phyloP scores from a whole-genome alignment of 2,329 filamentous ascomycete genomes.

The Arthrobotrys entomopaga region DNA sequence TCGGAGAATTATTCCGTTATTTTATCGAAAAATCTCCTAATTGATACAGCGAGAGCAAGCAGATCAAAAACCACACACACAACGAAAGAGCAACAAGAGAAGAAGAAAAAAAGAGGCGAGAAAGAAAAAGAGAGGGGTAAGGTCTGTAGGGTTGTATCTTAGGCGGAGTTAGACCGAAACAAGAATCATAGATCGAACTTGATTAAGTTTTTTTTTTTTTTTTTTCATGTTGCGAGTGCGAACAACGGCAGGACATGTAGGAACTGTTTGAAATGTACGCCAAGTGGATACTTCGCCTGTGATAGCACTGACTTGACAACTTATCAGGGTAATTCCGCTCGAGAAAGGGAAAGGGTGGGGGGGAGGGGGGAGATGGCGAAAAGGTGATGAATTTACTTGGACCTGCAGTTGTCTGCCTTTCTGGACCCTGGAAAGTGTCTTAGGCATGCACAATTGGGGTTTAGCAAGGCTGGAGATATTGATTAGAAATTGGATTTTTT shows the following conservation, averaged over 20 bases:
- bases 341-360: slow-evolving; percentile 9
- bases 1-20: slow-evolving; percentile 14
- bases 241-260: neutral
- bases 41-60: neutral
- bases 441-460: too few relatives aligned
- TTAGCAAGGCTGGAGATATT: too few relatives aligned
- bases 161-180: too few relatives aligned
- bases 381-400: neutral
- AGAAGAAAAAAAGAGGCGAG: too few relatives aligned
- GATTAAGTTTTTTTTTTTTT: too few relatives aligned
- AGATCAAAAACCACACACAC: neutral
- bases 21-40: slow-evolving; percentile 21
- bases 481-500: too few relatives aligned
- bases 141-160: too few relatives aligned
- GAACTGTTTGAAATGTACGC: neutral
- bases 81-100: too few relatives aligned
- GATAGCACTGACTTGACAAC: slow-evolving; percentile 3
- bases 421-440: too few relatives aligned
- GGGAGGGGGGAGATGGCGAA: neutral
- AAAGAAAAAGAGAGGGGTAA: slow-evolving; percentile 3
- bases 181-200: too few relatives aligned
- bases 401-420: neutral
- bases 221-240: neutral
- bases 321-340: slow-evolving; percentile 6
- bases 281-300: slow-evolving; percentile 10